A percentile compares a stretch with the other conserved stretches of the same genome.
Evolutionary conservation across 495 filamentous ascomycete species (phyloP).

Genomic region (Hypoxylon fragiforme): DNA sequence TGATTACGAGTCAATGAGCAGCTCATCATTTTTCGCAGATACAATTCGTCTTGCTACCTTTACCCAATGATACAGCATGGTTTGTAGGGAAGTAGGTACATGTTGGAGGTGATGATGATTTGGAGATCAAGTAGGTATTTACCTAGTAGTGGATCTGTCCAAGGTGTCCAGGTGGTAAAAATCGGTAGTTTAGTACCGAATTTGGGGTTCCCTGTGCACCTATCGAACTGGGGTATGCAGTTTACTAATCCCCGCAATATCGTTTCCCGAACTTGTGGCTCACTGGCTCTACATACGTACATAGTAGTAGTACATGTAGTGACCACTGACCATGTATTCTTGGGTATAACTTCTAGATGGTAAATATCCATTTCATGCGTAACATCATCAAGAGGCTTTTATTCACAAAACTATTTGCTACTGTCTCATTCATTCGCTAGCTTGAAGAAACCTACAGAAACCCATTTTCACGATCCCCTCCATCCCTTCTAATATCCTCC

Average conservation of each 20-base stretch:
- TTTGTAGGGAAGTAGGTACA: too few species aligned
- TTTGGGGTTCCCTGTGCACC: slow-evolving; percentile 22
- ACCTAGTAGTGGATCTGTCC: too few species aligned
- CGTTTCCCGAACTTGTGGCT: slow-evolving; percentile 9
- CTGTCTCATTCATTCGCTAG: slow-evolving; percentile 11
- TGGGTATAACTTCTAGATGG: too few species aligned
- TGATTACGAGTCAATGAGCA: slow-evolving; percentile 9
- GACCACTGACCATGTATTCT: too few species aligned
- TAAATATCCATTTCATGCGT: too few species aligned
- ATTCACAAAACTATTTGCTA: slow-evolving; percentile 19
- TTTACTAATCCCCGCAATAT: slow-evolving; percentile 22
- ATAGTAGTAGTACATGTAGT: background rate
- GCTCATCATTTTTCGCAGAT: slow-evolving; percentile 24
- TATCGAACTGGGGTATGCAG: slow-evolving; percentile 13
- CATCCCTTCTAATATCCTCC: background rate
- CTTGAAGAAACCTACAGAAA: slow-evolving; percentile 6
- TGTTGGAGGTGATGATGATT: too few species aligned
- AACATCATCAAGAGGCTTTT: background rate
- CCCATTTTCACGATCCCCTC: too few species aligned
- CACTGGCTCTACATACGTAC: background rate
- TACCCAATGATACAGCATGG: too few species aligned
- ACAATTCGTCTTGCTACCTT: too few species aligned
- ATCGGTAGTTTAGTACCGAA: slow-evolving; percentile 14
- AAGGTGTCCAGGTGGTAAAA: too few species aligned
- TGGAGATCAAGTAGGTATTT: too few species aligned